Base-by-base conservation (phyloP, 108 stramenopile genomes). In the Skeletonema marinoi region DNA sequence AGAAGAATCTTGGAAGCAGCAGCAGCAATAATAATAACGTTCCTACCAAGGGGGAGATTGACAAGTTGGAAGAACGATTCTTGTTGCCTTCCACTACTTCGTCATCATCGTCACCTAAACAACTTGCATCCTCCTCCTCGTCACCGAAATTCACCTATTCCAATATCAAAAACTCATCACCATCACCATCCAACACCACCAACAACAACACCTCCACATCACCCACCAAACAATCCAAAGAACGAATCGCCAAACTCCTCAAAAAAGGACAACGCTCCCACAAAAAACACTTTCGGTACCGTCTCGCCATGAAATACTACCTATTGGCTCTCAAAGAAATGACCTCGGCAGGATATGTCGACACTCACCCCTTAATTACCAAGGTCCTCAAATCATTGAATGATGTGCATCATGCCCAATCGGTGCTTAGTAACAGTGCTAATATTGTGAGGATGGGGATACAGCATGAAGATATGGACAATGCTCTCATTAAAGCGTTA, bases 401-500 rank as follows among this genome's bases (percentile, higher is more conserved):
- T 66, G 86, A 87, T 71, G 90, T 89, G 3, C 90, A 92, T 71
- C 90, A 95, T 64, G 88, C 84, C 6, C 78, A 91, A 62, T 67
- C 78, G 29, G 84, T 86, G 1, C 82, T 91, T 33, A 60, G 75
- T 31, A 95, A 91, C 70, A 89, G 88, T 30, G 86, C 91, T 14
- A 89, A 89, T 64, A 94, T 94, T 80, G 91, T 92, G 16, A 84
- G 87, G 65, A 94, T 94, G 87, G 92, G 94, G 25, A 89, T 92
- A 78, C 82, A 87, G 51, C 82, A 89, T 65, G 91, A 93, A 75
- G 91, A 91, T 44, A 78, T 87, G 54, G 91, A 90, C 32, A 78
- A 88, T 60, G 33, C 73, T 58, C 25, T 60, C 66, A 61, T 58
- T 86, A 81, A 79, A 54, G 94, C 94, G 30, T 65, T 95, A 1